A percentile compares a stretch with the other conserved stretches of the same genome.
Conservation (phyloP, 345 rosid genomes). For the Euphorbia peplus region DNA sequence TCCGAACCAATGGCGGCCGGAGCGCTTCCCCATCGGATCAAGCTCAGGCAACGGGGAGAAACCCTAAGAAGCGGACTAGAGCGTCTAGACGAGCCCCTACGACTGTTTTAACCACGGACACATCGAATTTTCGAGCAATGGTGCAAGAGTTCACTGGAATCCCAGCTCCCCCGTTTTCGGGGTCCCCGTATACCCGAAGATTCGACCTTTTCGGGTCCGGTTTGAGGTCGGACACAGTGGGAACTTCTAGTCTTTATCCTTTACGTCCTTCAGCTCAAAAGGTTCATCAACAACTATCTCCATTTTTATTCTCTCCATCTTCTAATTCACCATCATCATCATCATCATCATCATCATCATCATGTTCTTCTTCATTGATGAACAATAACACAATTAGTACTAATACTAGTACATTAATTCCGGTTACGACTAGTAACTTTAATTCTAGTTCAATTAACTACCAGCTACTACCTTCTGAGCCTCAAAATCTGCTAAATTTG, state of each 20-base stretch:
- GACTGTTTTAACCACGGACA: constrained; percentile 83
- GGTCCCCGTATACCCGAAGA: constrained; percentile 53
- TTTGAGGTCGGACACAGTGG: constrained; percentile 37
- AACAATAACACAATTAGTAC: background rate
- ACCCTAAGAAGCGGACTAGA: constrained; percentile 81
- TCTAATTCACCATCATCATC: constrained; percentile 3
- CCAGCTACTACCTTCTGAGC: constrained; percentile 30
- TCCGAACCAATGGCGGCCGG: constrained; percentile 17
- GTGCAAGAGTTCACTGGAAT: constrained; percentile 96
- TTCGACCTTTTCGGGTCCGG: constrained; percentile 59
- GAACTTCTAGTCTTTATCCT: constrained; percentile 38
- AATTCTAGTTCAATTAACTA: constrained; percentile 31
- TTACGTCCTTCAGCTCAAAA: constrained; percentile 54
- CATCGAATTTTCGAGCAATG: constrained; percentile 86
- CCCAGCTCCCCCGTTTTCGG: constrained; percentile 74
- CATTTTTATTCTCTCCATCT: constrained; percentile 29
- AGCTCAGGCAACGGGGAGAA: constrained; percentile 26
- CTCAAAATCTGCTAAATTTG: constrained; percentile 33
- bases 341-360: constrained; percentile 9
- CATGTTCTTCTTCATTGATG: constrained; percentile 8
- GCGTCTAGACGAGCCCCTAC: constrained; percentile 91
- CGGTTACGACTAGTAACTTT: constrained; percentile 19
- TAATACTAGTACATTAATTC: constrained; percentile 10
- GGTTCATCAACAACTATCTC: constrained; percentile 31
- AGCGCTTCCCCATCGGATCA: constrained; percentile 29